Evolutionary conservation across 495 filamentous ascomycete genomes (phyloP), one percentile per base, ranked within the genome.

Genomic region (Hypoxylon fragiforme): DNA sequence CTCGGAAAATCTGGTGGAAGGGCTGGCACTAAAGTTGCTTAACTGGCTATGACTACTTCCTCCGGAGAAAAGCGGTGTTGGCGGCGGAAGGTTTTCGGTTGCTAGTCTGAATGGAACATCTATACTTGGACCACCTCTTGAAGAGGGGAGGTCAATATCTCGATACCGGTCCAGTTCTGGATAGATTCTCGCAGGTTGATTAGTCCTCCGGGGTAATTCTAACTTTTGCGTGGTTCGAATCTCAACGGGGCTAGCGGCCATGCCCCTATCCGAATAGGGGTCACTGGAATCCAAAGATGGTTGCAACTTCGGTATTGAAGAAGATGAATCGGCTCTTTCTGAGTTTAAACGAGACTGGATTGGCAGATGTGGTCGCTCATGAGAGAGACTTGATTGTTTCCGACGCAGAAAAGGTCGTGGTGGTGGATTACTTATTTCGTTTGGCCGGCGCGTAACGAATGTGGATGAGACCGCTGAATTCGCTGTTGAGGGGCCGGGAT

Each of bases 1-100:
- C 44, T 87, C 90, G 22, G 92, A 95, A 61, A 92, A 96, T 51
- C 90, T 80, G 26, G 91, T 97, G n/a, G 94, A 97, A 35, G 92
- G 91, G 50, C 88, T 97, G 50, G 84, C 88, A 48, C 86, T 85
- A 51, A 87, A 82, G 7, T 64, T 76, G 57, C 79, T 82, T 31
- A 79, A 58, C 41, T 79, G 74, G 44, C 77, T 78, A 49, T 71
- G 60, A 43, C 63, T 70, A 64, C 74, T 78, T 4, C 69, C 75
- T 13, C 73, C 75, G 1, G 81, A 81, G 47, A 83, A 81, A 18
- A 81, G 70, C 8, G 86, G 83, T n/a, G 84, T 85, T 11, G 84
- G 82, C 11, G 82, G 84, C 28, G 85, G 81, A 20, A 86, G 70
- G 52, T 85, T 83, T 44, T 84, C 77, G 3, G 81, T 85, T 24